Evolutionary conservation across 768 basidiomycete genomes (phyloP).

Genomic region (Leccinum pellstonianum): DNA sequence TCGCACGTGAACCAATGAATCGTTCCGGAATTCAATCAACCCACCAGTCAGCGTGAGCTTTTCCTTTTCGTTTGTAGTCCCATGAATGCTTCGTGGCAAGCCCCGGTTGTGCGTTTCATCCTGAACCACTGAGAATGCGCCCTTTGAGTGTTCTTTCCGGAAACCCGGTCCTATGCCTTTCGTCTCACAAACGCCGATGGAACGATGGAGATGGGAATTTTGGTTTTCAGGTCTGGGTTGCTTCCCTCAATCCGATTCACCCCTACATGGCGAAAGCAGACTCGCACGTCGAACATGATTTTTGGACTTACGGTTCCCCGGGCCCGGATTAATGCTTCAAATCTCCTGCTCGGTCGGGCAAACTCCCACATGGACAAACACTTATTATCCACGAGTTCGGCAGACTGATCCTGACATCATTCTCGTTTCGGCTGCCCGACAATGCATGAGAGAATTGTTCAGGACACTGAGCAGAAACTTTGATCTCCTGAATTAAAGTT

Average conservation of each 20-base stretch:
- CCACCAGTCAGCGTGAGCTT: neutral
- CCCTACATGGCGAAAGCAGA: neutral
- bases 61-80: neutral
- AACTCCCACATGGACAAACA: no score
- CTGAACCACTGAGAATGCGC: neutral
- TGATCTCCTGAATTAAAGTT: no score
- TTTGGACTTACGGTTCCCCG: neutral
- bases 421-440: no score
- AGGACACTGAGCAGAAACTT: no score
- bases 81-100: neutral
- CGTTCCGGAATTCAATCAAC: neutral
- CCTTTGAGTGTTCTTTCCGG: neutral
- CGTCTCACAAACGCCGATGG: neutral
- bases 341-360: conserved; percentile 4
- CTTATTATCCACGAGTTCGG: conserved; percentile 35
- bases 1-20: neutral
- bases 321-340: neutral
- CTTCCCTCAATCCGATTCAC: neutral
- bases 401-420: neutral
- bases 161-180: neutral
- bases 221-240: neutral
- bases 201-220: neutral
- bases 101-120: neutral
- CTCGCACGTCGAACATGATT: neutral
- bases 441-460: neutral